These are phyloP conservation scores for Yamadazyma dendronema DNA, from an alignment of 1,139 yeast species.

Conservation along the genomic window DNA sequence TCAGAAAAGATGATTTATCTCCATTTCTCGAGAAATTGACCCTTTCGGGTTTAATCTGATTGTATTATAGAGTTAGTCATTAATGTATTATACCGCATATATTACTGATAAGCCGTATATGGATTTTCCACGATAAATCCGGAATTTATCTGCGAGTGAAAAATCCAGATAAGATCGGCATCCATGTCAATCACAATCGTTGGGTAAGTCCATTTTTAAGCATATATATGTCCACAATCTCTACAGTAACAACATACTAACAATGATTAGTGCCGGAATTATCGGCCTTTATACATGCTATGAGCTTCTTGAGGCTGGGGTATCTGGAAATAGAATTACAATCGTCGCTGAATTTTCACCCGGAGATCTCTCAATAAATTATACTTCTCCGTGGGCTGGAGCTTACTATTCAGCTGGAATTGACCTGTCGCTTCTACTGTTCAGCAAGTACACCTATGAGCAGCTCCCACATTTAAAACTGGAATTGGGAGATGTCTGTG, in stretches of 20 bases:
- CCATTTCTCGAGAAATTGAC: conserved; percentile 81
- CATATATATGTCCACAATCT: not conserved
- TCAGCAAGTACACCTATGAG: conserved; percentile 5
- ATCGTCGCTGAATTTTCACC: conserved; percentile 22
- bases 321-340: conserved; percentile 14
- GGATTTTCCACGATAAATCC: too few species aligned
- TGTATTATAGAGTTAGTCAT: not conserved
- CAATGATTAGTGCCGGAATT: conserved; percentile 18
- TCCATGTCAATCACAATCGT: conserved; percentile 5
- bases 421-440: conserved; percentile 4
- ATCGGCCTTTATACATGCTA: conserved; percentile 27
- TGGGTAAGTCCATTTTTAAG: conserved; percentile 1
- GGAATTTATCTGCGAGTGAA: too few species aligned
- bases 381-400: conserved; percentile 27
- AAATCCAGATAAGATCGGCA: not conserved
- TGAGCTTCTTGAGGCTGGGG: conserved; percentile 18
- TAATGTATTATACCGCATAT: not conserved
- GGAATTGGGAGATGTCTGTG: conserved; percentile 5
- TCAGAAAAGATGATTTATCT: conserved; percentile 80
- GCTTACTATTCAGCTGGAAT: conserved; percentile 17
- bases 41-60: conserved; percentile 37
- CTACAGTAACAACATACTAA: too few species aligned
- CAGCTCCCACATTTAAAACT: conserved; percentile 4
- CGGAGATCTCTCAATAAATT: conserved; percentile 22
- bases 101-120: too few species aligned